Evolutionary conservation across 148 eudicot genomes (phyloP).

Genomic region (Chenopodium album): DNA sequence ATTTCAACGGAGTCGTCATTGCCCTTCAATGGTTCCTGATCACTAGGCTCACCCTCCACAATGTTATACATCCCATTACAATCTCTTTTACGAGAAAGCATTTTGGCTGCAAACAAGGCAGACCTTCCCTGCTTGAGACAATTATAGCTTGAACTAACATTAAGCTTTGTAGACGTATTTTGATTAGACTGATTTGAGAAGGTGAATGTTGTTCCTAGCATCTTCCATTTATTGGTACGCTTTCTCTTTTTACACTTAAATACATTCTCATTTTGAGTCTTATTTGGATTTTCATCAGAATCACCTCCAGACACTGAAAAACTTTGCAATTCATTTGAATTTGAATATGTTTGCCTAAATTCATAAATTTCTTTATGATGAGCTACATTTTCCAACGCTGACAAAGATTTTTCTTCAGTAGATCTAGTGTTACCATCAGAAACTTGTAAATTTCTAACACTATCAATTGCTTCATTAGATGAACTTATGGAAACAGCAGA

Average conservation of each 20-base stretch:
- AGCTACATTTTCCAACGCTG: constrained; percentile 24
- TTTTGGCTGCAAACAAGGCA: constrained; percentile 34
- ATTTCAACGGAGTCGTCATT: constrained; percentile 30
- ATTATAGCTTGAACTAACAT: constrained; percentile 25
- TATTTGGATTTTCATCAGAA: constrained; percentile 17
- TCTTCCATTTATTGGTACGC: constrained; percentile 33
- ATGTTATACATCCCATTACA: constrained; percentile 18
- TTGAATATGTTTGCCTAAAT: constrained; percentile 30
- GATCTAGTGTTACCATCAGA: constrained; percentile 27
- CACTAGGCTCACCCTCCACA: constrained; percentile 22
- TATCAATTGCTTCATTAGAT: constrained; percentile 45
- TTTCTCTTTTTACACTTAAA: constrained; percentile 32
- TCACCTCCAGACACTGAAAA: constrained; percentile 21
- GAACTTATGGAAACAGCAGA: constrained; percentile 49
- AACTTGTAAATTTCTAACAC: constrained; percentile 37
- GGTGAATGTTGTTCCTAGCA: constrained; percentile 27
- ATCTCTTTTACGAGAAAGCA: constrained; percentile 36
- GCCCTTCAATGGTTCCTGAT: constrained; percentile 17
- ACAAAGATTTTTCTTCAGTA: constrained; percentile 31
- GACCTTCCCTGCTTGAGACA: constrained; percentile 31
- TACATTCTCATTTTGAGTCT: constrained; percentile 17
- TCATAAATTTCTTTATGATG: constrained; percentile 36
- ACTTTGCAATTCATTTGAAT: constrained; percentile 28
- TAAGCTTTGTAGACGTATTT: constrained; percentile 20
- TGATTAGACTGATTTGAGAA: constrained; percentile 28